Conservation (phyloP, 495 filamentous ascomycete species). For the Articulospora tetracladia region DNA sequence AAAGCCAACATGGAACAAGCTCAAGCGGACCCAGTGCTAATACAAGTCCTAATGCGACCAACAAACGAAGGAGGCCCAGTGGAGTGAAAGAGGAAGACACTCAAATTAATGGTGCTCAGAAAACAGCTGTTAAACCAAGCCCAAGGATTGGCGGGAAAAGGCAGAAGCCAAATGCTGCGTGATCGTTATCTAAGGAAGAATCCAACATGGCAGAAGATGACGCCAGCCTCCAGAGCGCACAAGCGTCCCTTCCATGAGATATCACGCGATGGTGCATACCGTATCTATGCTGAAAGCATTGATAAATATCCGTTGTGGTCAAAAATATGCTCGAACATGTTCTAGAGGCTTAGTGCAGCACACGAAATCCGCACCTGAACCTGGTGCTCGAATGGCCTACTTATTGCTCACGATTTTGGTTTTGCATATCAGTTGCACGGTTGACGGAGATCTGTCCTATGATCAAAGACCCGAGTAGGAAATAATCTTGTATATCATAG, state of each 20-base stretch:
- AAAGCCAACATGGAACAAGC: slow-evolving; percentile 66
- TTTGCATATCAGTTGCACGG: neutral
- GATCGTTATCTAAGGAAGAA: neutral
- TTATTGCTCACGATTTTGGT: neutral
- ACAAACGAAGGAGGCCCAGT: slow-evolving; percentile 73
- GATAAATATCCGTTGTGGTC: neutral
- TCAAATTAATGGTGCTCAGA: slow-evolving; percentile 37
- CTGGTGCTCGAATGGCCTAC: neutral
- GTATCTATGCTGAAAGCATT: neutral
- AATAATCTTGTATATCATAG: slow-evolving; percentile 11
- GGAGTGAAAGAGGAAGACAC: slow-evolving; percentile 70
- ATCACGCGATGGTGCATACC: no score
- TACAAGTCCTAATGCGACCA: slow-evolving; percentile 76
- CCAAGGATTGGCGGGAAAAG: slow-evolving; percentile 50
- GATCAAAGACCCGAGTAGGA: neutral
- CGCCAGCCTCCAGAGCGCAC: no score
- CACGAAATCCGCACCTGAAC: neutral
- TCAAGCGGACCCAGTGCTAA: slow-evolving; percentile 75
- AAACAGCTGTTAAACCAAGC: slow-evolving; percentile 49
- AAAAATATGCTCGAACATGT: neutral
- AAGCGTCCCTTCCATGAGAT: no score
- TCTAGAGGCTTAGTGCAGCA: neutral
- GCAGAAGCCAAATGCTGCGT: slow-evolving; percentile 43
- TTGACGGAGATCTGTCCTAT: neutral
- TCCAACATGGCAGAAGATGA: no score